A percentile compares a stretch with the other conserved stretches of the same genome.
These are phyloP conservation scores for Myriosclerotinia curreyana DNA, from an alignment of 2,329 filamentous ascomycete species.

Conservation along the genomic window DNA sequence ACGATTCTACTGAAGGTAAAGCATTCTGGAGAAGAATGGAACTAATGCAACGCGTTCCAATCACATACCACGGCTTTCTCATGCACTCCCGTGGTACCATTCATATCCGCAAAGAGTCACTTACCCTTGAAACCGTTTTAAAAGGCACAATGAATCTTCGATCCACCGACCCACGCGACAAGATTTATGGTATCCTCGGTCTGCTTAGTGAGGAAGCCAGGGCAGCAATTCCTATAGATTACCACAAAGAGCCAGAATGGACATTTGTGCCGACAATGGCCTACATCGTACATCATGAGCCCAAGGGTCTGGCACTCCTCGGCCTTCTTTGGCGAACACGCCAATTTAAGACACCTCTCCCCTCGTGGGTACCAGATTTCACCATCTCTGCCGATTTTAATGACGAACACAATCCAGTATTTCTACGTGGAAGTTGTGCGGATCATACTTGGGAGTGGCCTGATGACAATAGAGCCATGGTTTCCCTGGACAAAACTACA, in stretches of 20 bases:
- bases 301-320: slow-evolving; percentile 15
- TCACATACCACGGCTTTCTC: slow-evolving; percentile 19
- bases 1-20: slow-evolving; percentile 15
- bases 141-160: slow-evolving; percentile 21
- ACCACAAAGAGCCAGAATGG: slow-evolving; percentile 19
- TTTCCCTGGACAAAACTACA: not conserved
- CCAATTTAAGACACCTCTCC: slow-evolving; percentile 14
- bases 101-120: not conserved
- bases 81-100: slow-evolving; percentile 20
- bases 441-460: slow-evolving; percentile 4
- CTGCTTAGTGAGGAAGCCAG: slow-evolving; percentile 12
- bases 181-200: slow-evolving; percentile 24
- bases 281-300: slow-evolving; percentile 20
- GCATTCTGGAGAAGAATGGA: slow-evolving; percentile 21
- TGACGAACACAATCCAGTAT: slow-evolving; percentile 5
- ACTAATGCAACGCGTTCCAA: slow-evolving; percentile 14
- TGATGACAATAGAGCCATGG: not conserved
- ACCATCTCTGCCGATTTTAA: slow-evolving; percentile 19
- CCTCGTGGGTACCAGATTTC: slow-evolving; percentile 22
- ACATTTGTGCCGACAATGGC: slow-evolving; percentile 20
- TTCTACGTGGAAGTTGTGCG: slow-evolving; percentile 13
- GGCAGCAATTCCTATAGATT: slow-evolving; percentile 17
- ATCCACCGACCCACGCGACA: slow-evolving; percentile 23
- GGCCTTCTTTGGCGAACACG: slow-evolving; percentile 19
- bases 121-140: slow-evolving; percentile 11